phyloP scores from a whole-genome alignment of 2,329 filamentous ascomycete genomes.

The Amauroascus niger region DNA sequence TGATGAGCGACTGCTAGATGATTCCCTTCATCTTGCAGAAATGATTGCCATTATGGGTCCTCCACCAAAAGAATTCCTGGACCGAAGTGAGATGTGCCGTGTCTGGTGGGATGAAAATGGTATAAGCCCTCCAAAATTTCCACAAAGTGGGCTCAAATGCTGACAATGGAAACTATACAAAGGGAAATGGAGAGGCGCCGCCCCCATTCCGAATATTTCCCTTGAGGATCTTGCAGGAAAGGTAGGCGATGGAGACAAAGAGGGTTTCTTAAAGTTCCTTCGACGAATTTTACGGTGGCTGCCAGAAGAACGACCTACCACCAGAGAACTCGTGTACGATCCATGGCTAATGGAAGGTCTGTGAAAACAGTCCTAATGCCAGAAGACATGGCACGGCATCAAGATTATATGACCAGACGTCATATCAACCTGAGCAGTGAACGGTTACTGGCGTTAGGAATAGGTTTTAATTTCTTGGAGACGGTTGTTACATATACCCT shows the following conservation, averaged over 20 bases:
- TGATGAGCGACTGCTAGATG: slow-evolving; percentile 5
- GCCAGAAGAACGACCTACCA: slow-evolving; percentile 18
- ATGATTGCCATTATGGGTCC: slow-evolving; percentile 18
- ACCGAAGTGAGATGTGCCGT: slow-evolving; percentile 16
- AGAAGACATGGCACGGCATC: too few species aligned
- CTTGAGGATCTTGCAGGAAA: slow-evolving; percentile 5
- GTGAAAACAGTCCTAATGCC: not conserved
- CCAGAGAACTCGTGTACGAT: slow-evolving; percentile 15
- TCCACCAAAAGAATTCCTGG: slow-evolving; percentile 16
- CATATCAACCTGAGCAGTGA: too few species aligned
- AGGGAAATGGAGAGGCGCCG: slow-evolving; percentile 5
- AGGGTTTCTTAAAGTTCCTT: slow-evolving; percentile 15
- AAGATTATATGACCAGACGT: too few species aligned
- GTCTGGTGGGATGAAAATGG: slow-evolving; percentile 23
- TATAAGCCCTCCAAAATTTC: not conserved
- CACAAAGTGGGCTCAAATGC: not conserved
- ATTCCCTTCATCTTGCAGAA: slow-evolving; percentile 20
- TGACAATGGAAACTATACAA: too few species aligned
- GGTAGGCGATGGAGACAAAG: slow-evolving; percentile 3
- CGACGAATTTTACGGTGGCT: slow-evolving; percentile 19
- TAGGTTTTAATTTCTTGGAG: too few species aligned
- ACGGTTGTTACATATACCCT: too few species aligned
- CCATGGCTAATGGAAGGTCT: slow-evolving; percentile 13
- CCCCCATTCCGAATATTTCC: slow-evolving; percentile 4
- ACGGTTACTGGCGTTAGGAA: too few species aligned